These are phyloP conservation scores for Pistacia atlantica DNA, from an alignment of 345 rosid genomes.

Conservation along the genomic window DNA sequence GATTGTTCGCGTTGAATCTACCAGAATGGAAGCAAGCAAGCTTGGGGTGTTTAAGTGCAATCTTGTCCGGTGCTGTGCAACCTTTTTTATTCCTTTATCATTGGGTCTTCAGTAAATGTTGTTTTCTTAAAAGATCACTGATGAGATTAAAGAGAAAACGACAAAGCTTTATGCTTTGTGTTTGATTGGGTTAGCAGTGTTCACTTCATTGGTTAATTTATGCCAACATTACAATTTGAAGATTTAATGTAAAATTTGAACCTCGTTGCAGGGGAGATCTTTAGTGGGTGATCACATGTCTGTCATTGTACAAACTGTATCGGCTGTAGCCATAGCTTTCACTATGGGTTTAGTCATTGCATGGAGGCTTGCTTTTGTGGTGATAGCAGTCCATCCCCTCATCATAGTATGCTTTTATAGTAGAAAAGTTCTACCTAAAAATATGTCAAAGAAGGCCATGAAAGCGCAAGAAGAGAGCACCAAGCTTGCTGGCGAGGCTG, in stretches of 20 bases:
- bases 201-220: conserved; percentile 46
- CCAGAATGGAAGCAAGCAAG: conserved; percentile 74
- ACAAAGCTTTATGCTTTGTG: conserved; percentile 41
- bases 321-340: conserved; percentile 58
- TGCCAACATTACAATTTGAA: conserved; percentile 59
- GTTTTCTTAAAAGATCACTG: conserved; percentile 44
- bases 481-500: conserved; percentile 65
- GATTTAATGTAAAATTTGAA: too few species aligned
- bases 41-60: conserved; percentile 57
- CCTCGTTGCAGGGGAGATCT: conserved; percentile 50
- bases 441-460: conserved; percentile 48
- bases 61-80: conserved; percentile 62
- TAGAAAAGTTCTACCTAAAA: conserved; percentile 41
- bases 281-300: conserved; percentile 60
- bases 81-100: conserved; percentile 48
- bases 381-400: conserved; percentile 64
- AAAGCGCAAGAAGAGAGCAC: conserved; percentile 65
- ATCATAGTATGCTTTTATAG: conserved; percentile 49
- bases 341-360: conserved; percentile 67
- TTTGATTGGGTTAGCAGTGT: conserved; percentile 48
- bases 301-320: conserved; percentile 56
- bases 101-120: conserved; percentile 56
- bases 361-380: conserved; percentile 67
- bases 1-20: conserved; percentile 55
- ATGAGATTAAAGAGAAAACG: conserved; percentile 54